These are phyloP conservation scores for Mycena crocata DNA, from an alignment of 768 basidiomycete genomes.

Conservation along the genomic window DNA sequence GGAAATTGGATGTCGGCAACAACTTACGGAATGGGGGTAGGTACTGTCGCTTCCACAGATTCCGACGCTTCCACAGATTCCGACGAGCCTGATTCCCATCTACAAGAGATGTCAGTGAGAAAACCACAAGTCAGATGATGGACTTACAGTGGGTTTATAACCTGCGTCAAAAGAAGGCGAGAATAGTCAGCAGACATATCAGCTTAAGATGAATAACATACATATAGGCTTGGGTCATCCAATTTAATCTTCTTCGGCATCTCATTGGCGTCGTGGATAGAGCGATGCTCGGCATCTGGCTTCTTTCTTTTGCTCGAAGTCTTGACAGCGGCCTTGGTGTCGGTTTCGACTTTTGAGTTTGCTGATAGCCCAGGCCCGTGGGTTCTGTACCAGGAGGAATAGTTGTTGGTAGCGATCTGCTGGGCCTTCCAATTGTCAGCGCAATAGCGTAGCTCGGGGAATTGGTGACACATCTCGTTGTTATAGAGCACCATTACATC, in stretches of 20 bases:
- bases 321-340: too few relatives aligned
- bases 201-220: neutral
- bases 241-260: neutral
- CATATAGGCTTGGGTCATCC: neutral
- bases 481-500: constrained; percentile 17
- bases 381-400: constrained; percentile 30
- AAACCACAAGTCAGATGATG: neutral
- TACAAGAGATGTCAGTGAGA: too few relatives aligned
- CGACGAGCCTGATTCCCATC: too few relatives aligned
- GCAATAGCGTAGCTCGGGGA: constrained; percentile 35
- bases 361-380: neutral
- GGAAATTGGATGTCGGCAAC: too few relatives aligned
- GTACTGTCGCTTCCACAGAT: too few relatives aligned
- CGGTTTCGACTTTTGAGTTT: neutral
- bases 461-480: constrained; percentile 28
- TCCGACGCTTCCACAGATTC: too few relatives aligned
- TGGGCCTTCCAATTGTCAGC: constrained; percentile 37
- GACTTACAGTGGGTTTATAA: neutral
- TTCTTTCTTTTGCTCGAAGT: too few relatives aligned
- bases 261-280: too few relatives aligned
- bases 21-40: too few relatives aligned
- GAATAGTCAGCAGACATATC: neutral
- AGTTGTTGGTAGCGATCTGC: constrained; percentile 29
- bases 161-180: neutral
- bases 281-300: too few relatives aligned